A percentile compares a stretch with the other conserved stretches of the same genome.
phyloP scores from a whole-genome alignment of 2,329 filamentous ascomycete species.

The Remersonia thermophila region DNA sequence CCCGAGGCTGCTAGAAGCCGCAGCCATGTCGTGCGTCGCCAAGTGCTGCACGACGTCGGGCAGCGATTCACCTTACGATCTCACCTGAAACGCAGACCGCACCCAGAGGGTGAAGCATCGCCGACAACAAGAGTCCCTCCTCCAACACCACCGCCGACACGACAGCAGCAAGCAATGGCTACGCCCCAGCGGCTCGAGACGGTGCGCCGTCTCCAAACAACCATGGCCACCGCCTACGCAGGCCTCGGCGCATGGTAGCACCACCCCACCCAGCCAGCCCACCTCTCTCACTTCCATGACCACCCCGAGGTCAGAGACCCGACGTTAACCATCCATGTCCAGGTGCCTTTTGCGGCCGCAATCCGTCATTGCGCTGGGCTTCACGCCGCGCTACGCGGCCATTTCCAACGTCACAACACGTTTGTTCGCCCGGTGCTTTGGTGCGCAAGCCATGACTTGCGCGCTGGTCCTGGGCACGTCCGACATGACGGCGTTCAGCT shows the following conservation, averaged over 20 bases:
- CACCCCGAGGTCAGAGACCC: too few species aligned
- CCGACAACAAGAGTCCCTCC: too few species aligned
- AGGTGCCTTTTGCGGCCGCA: conserved; percentile 13
- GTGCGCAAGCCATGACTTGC: conserved; percentile 16
- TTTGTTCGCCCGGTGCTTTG: conserved; percentile 12
- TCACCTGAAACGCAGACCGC: too few species aligned
- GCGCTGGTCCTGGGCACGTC: conserved; percentile 13
- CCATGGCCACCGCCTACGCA: conserved; percentile 12
- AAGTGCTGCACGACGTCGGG: too few species aligned
- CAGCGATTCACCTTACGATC: too few species aligned
- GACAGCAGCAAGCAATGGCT: too few species aligned
- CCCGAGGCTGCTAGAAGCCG: too few species aligned
- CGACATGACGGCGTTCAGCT: conserved; percentile 13
- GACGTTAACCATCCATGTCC: not conserved
- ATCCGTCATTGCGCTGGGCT: conserved; percentile 12
- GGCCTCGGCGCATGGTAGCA: conserved; percentile 14
- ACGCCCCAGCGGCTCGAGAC: conserved; percentile 12
- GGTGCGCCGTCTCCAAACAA: conserved; percentile 13
- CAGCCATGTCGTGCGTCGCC: too few species aligned
- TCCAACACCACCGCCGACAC: too few species aligned
- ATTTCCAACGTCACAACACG: conserved; percentile 10
- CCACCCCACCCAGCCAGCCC: too few species aligned
- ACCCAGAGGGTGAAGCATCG: too few species aligned
- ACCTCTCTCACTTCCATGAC: too few species aligned
- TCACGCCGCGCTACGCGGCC: conserved; percentile 11